Evolutionary conservation across 441 rosid species (phyloP), one percentile per base, ranked within the genome.

Genomic region (Hura crepitans): DNA sequence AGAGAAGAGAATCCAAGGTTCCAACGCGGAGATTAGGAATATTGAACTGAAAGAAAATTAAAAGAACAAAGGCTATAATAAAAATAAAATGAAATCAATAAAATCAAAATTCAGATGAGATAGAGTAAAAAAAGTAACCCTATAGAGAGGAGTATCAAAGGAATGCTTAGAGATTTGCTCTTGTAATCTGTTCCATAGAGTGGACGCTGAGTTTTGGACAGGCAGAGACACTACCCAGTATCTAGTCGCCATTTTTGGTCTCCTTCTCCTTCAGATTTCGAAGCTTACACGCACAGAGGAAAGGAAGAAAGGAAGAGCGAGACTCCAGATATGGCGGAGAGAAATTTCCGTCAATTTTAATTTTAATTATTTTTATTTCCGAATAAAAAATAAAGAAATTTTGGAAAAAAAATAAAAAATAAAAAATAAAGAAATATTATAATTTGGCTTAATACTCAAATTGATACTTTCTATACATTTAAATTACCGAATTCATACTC

Each of bases 21-120:
- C 99, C 98, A 23, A 93, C 99, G 15, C 97, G 97, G 68, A 96
- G 99, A 86, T 86, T 91, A 51, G 98, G 96, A 31, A 91, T 87
- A 78, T 87, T 93, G 70, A 96, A 96, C 98, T 96, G 86, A 77
- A 74, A 77, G 73, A 53, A 9, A 2, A 31, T 15, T 71, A 71
- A 9, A 17, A 42, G 1, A 65, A 31, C 6, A 50, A 39, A 12
- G 49, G 33, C 5, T n/a, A 31, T 65, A 61, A 66, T 23, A 39
- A n/a, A 17, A 12, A 54, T 4, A 27, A 11, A 2, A 67, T 61
- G 14, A 58, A 61, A 69, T 39, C 46, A 61, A 27, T n/a, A 61
- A 46, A 13, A 27, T 6, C 18, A 37, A 50, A 14, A 62, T 22
- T 1, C 53, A 66, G 69, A 66, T 74, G 64, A 60, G 53, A 17